phyloP scores from a whole-genome alignment of 2,329 filamentous ascomycete genomes.

The Talaromyces verruculosus region DNA sequence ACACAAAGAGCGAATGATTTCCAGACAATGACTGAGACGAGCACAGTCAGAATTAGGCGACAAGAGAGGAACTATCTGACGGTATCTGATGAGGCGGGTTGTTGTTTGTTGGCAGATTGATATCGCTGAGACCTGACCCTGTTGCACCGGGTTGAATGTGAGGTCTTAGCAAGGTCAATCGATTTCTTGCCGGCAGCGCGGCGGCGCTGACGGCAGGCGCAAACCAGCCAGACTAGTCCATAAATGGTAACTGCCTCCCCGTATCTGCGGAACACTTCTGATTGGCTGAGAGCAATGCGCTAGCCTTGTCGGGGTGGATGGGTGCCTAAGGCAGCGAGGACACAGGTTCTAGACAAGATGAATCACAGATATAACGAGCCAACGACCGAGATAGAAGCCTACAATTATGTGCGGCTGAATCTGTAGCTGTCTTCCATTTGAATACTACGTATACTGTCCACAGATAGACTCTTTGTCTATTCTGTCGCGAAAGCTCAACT shows the following conservation, averaged over 20 bases:
- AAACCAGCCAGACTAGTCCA: not conserved
- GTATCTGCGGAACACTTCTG: not conserved
- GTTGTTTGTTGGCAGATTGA: not conserved
- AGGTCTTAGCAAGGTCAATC: slow-evolving; percentile 10
- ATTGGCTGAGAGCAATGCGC: not conserved
- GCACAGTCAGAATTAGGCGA: not conserved
- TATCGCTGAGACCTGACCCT: not conserved
- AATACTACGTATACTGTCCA: not conserved
- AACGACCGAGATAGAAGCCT: not conserved
- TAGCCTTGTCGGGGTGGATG: not conserved
- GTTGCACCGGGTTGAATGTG: not conserved
- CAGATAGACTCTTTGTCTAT: not conserved
- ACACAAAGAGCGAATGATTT: not conserved
- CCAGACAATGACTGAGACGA: not conserved
- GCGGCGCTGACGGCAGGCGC: slow-evolving; percentile 6
- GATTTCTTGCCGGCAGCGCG: not conserved
- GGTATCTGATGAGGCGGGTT: not conserved
- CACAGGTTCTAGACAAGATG: not conserved
- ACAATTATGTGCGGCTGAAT: not conserved
- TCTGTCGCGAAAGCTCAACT: not conserved
- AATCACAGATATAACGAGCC: not conserved
- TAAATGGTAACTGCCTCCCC: not conserved
- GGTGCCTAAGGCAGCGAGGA: not conserved
- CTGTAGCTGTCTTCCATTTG: not conserved
- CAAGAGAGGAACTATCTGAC: not conserved